These are phyloP conservation scores for Metarhizium sp. DNA, from an alignment of 2,329 filamentous ascomycete genomes.

Conservation along the genomic window DNA sequence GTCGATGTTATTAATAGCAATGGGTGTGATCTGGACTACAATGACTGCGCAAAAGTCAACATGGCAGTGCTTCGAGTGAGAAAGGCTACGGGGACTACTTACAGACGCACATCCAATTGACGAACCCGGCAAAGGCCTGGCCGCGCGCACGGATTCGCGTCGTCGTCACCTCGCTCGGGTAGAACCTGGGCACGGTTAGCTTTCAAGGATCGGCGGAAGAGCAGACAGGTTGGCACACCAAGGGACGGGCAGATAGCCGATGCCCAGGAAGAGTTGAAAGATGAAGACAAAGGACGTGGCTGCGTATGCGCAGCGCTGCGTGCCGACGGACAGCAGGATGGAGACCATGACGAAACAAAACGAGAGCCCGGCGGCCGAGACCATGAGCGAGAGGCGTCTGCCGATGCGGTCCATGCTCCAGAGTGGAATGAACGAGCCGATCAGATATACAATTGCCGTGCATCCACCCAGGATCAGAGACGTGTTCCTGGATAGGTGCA, in stretches of 20 bases:
- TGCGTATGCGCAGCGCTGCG: conserved; percentile 23
- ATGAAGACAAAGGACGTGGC: conserved; percentile 34
- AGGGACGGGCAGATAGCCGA: conserved; percentile 32
- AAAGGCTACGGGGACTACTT: neutral
- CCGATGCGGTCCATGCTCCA: conserved; percentile 20
- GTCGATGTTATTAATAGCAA: too few species aligned
- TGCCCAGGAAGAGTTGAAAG: conserved; percentile 31
- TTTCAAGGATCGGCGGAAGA: too few species aligned
- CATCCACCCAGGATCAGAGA: too few species aligned
- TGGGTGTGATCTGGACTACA: too few species aligned
- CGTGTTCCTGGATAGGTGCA: neutral
- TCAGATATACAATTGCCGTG: too few species aligned
- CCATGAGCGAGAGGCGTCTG: conserved; percentile 29
- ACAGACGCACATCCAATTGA: conserved; percentile 16
- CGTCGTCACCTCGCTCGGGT: conserved; percentile 11
- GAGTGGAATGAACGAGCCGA: neutral
- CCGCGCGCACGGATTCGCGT: conserved; percentile 28
- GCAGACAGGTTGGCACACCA: conserved; percentile 27
- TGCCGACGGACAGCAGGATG: conserved; percentile 25
- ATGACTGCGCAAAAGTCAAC: too few species aligned
- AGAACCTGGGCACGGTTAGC: too few species aligned
- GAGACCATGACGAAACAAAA: conserved; percentile 32
- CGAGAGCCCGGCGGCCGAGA: conserved; percentile 29
- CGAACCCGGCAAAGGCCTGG: conserved; percentile 26
- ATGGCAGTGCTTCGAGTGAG: too few species aligned